Base-by-base conservation (phyloP, 768 basidiomycete species). In the Pleurotus djamor region DNA sequence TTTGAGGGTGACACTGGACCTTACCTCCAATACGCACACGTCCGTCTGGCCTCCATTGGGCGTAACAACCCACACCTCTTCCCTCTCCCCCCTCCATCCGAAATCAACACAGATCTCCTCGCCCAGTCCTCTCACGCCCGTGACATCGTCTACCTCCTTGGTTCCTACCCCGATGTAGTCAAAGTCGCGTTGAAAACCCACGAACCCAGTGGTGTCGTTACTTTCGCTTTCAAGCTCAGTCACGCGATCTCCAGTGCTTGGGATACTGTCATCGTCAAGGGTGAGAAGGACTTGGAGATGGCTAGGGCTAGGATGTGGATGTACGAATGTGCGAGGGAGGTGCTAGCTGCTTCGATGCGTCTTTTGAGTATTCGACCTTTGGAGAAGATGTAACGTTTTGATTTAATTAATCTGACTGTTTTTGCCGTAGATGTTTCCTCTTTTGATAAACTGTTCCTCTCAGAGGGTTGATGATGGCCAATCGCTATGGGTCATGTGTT, bases 1-100 rank as follows among this genome's bases (percentile, higher is more conserved):
- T 97, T 96, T 72, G 94, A 97, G 72, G 96, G 96, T 47, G 96
- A 98, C 74, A 96, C 94, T 0, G 94, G 93, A 0, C 21, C 21
- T 28, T 28, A 28, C 77, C 85, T 98, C 32, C 96, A 98, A 78
- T 98, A 98, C 71, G 93, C 94, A 0, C 21, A 28, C 21, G 21
- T 28, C 21, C 21, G 96, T 16, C 79, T 98, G 34, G 83, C 89
- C 5, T 97, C 95, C 1, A 89, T 98, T 68, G 86, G 86, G 64
- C 92, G 95, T 59, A 96, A 96, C 74, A 95, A 96, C 74, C 92
- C 93, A 1, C 83, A 91, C 59, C 86, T 96, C 34, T 75, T 92
- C 43, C 88, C 94, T 16, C 85, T 93, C 8, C 91, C 91, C 0
- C 72, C 82, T 0, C 83, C 84, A 7, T 76, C 84, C n/a, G 72